These are phyloP conservation scores for Aspergillus campestris DNA, from an alignment of 495 filamentous ascomycete genomes.

Conservation along the genomic window DNA sequence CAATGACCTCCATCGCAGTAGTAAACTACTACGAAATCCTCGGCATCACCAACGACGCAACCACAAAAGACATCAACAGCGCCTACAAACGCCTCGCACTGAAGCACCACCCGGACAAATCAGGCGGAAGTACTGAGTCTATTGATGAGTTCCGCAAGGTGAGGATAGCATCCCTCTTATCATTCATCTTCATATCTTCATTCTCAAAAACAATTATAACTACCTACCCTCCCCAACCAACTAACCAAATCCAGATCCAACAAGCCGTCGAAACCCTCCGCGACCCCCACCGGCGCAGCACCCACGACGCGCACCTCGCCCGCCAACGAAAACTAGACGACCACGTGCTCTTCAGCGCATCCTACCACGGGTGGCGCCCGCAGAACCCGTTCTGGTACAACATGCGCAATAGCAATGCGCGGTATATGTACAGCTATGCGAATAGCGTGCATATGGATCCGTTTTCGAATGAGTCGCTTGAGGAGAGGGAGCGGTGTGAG, in stretches of 20 bases:
- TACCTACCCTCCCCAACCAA: neutral
- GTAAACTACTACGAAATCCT: slow-evolving; percentile 32
- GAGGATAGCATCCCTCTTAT: neutral
- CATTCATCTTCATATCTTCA: neutral
- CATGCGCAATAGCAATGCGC: neutral
- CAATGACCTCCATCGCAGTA: slow-evolving; percentile 3
- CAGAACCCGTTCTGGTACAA: neutral
- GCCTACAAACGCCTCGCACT: slow-evolving; percentile 44
- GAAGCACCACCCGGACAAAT: slow-evolving; percentile 56
- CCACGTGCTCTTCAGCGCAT: neutral
- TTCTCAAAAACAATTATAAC: neutral
- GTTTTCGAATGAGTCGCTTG: slow-evolving; percentile 14
- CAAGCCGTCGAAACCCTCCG: slow-evolving; percentile 33
- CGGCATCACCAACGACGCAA: slow-evolving; percentile 24
- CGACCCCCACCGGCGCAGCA: slow-evolving; percentile 18
- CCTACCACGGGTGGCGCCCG: slow-evolving; percentile 6
- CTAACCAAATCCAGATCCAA: slow-evolving; percentile 24
- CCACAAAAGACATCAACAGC: slow-evolving; percentile 30
- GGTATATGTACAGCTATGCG: slow-evolving; percentile 24
- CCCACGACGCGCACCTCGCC: slow-evolving; percentile 16
- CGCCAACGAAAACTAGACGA: slow-evolving; percentile 1
- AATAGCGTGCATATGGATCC: slow-evolving; percentile 30
- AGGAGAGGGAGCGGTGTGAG: slow-evolving; percentile 12
- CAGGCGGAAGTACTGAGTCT: slow-evolving; percentile 30
- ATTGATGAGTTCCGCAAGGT: slow-evolving; percentile 38